Evolutionary conservation across 2,329 filamentous ascomycete genomes (phyloP).

Genomic region (Penicillium sp.): DNA sequence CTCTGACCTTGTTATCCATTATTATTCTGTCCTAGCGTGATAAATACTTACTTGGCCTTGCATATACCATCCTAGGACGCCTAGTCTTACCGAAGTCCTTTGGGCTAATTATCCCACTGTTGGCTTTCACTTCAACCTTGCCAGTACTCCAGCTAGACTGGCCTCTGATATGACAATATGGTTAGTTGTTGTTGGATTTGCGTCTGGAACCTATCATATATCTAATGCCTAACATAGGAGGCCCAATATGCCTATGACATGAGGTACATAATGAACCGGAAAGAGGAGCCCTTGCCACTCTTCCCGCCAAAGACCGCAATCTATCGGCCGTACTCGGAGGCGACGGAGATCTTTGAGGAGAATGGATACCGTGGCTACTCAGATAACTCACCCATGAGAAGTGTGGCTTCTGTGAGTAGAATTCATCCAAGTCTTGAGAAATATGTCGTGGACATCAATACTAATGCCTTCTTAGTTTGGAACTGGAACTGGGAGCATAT

Average conservation of each 20-base stretch:
- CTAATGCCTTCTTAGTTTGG: background rate
- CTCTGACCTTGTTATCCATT: conserved; percentile 1
- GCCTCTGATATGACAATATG: conserved; percentile 6
- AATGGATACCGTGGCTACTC: background rate
- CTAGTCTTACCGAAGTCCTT: background rate
- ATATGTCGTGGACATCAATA: background rate
- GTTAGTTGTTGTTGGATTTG: background rate
- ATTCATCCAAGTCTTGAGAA: background rate
- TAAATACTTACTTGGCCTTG: background rate
- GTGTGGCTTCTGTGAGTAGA: conserved; percentile 10
- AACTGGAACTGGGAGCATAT: background rate
- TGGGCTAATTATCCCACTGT: background rate
- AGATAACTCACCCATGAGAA: background rate
- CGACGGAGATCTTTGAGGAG: conserved; percentile 11
- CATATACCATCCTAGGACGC: background rate
- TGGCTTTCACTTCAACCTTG: background rate
- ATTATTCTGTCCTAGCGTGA: background rate
- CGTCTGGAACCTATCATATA: background rate
- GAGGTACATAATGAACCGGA: conserved; percentile 5
- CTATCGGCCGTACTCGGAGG: conserved; percentile 3
- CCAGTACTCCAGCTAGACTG: background rate
- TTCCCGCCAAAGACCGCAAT: conserved; percentile 6
- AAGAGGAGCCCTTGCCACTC: conserved; percentile 9
- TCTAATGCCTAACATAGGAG: background rate
- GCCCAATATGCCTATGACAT: conserved; percentile 8